Evolutionary conservation across 306 rosid genomes (phyloP).

Genomic region (Vicia villosa): DNA sequence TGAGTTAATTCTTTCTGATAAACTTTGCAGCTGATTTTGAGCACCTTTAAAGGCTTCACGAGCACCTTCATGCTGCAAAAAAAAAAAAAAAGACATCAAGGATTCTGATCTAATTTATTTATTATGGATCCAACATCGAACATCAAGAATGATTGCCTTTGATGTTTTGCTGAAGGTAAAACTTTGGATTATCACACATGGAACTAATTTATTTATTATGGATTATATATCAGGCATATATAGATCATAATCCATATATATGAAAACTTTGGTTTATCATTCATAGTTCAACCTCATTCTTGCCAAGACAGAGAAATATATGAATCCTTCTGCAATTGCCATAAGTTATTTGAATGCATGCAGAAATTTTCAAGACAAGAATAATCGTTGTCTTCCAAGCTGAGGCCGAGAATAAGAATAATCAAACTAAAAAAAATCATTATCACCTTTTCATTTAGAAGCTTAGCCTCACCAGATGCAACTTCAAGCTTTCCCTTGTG

Average conservation of each 20-base stretch:
- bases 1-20: constrained; percentile 56
- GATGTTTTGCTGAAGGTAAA: background rate
- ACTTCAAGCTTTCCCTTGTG: constrained; percentile 93
- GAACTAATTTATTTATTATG: too few relatives aligned
- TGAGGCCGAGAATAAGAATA: constrained; percentile 23
- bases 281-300: background rate
- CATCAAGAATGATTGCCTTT: background rate
- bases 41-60: constrained; percentile 72
- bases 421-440: constrained; percentile 20
- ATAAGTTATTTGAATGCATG: constrained; percentile 5
- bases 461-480: constrained; percentile 71
- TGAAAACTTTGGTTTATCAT: background rate
- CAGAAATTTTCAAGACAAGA: background rate
- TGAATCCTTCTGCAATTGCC: background rate
- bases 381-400: constrained; percentile 7
- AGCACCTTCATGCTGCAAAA: constrained; percentile 80
- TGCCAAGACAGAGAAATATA: background rate
- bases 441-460: constrained; percentile 79
- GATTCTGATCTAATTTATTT: background rate
- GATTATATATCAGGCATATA: too few relatives aligned
- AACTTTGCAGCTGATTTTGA: constrained; percentile 62
- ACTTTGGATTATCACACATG: background rate
- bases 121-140: background rate
- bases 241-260: too few relatives aligned
- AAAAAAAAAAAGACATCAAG: constrained; percentile 6